Evolutionary conservation across 352 stramenopile species (phyloP).

Genomic region (Pythium folliculosum): DNA sequence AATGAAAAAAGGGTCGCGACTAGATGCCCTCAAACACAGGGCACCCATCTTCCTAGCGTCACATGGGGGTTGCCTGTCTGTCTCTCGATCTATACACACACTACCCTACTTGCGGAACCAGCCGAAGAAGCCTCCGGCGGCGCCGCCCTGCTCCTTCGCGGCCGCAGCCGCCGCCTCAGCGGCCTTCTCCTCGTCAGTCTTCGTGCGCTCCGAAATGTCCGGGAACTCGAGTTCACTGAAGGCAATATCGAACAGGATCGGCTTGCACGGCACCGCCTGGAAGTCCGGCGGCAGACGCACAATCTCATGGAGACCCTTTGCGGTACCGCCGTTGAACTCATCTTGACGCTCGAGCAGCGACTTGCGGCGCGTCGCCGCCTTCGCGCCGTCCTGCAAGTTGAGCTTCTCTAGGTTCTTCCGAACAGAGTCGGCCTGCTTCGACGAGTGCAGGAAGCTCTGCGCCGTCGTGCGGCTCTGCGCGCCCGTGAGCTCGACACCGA

Average conservation of each 20-base stretch:
- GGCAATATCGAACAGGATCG: slow-evolving; percentile 80
- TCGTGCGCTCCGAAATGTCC: slow-evolving; percentile 72
- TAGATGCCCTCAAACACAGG: not conserved
- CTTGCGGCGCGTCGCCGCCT: slow-evolving; percentile 32
- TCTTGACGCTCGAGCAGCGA: slow-evolving; percentile 58
- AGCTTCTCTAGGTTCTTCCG: slow-evolving; percentile 70
- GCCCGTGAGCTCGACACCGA: slow-evolving; percentile 62
- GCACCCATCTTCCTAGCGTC: not conserved
- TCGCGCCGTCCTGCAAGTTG: slow-evolving; percentile 37
- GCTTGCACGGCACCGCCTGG: slow-evolving; percentile 68
- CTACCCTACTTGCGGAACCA: slow-evolving; percentile 76
- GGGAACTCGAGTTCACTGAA: slow-evolving; percentile 84
- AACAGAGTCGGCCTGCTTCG: slow-evolving; percentile 53
- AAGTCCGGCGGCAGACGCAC: slow-evolving; percentile 69
- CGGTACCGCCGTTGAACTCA: slow-evolving; percentile 48
- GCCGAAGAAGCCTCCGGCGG: slow-evolving; percentile 59
- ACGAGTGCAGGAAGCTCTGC: slow-evolving; percentile 68
- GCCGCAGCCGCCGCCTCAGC: slow-evolving; percentile 43
- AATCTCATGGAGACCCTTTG: slow-evolving; percentile 61
- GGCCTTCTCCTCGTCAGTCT: slow-evolving; percentile 74
- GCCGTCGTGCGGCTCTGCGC: slow-evolving; percentile 71
- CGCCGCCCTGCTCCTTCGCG: slow-evolving; percentile 33
- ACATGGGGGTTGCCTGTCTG: not conserved
- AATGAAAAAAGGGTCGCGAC: not conserved
- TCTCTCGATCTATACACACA: slow-evolving; percentile 17